Evolutionary conservation across 345 rosid species (phyloP).

Genomic region (Cardiospermum halicacabum): DNA sequence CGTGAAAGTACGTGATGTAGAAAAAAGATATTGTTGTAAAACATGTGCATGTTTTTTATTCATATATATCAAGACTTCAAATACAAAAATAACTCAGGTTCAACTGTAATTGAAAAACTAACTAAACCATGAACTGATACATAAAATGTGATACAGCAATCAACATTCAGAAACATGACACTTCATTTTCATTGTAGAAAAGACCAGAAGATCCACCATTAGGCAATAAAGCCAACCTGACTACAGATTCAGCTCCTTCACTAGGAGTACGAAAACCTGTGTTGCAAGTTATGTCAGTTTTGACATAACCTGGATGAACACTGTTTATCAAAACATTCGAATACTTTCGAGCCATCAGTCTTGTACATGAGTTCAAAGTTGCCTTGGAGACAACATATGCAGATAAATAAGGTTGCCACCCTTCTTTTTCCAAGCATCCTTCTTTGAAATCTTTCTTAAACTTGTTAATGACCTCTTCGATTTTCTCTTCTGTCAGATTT

Average conservation of each 20-base stretch:
- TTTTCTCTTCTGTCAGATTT: constrained; percentile 25
- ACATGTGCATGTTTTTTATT: too few species aligned
- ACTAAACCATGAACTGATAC: too few species aligned
- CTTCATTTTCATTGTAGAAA: too few species aligned
- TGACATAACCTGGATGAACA: constrained; percentile 28
- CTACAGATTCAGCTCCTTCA: constrained; percentile 32
- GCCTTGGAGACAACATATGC: constrained; percentile 30
- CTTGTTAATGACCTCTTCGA: constrained; percentile 26
- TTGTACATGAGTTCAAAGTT: constrained; percentile 30
- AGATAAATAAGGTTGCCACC: constrained; percentile 29
- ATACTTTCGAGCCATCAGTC: constrained; percentile 32
- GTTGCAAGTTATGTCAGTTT: constrained; percentile 27
- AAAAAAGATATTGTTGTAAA: too few species aligned
- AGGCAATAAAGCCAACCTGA: constrained; percentile 30
- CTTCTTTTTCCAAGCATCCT: constrained; percentile 22
- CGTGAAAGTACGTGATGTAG: too few species aligned
- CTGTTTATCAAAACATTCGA: constrained; percentile 23
- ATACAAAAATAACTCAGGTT: too few species aligned
- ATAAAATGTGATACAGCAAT: too few species aligned
- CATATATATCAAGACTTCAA: too few species aligned
- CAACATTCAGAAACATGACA: too few species aligned
- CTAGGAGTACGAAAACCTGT: constrained; percentile 17
- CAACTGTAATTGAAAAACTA: too few species aligned
- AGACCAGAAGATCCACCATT: constrained; percentile 29
- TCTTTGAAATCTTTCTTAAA: constrained; percentile 27